phyloP scores from a whole-genome alignment of 257 asterid genomes.

The Ajuga chamaepitys region DNA sequence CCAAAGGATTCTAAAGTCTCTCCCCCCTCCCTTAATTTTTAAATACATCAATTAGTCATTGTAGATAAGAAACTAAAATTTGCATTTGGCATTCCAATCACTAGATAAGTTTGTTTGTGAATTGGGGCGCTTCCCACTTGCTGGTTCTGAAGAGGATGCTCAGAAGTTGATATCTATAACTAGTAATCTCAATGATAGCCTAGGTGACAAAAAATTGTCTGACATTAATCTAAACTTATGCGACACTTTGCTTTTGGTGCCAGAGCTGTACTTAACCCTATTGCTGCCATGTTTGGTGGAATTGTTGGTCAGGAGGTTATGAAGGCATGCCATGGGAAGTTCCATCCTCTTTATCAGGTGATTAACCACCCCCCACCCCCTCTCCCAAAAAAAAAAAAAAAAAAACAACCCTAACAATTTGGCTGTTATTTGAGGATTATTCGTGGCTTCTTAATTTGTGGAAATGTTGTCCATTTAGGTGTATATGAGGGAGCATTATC shows the following conservation, averaged over 20 bases:
- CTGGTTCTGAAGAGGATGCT: constrained; percentile 93
- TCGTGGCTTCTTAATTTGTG: too few species aligned
- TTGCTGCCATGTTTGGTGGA: constrained; percentile 99
- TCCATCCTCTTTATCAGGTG: constrained; percentile 92
- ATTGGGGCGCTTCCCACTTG: constrained; percentile 61
- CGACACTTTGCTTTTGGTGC: constrained; percentile 79
- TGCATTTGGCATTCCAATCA: constrained; percentile 88
- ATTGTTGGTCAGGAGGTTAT: constrained; percentile 94
- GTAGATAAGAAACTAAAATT: too few species aligned
- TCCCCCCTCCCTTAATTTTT: too few species aligned
- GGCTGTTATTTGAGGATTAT: too few species aligned
- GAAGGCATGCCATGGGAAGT: constrained; percentile 97
- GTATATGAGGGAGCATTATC: too few species aligned
- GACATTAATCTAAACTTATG: constrained; percentile 66
- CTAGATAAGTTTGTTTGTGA: constrained; percentile 65
- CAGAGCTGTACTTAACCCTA: constrained; percentile 84
- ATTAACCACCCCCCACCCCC: too few species aligned
- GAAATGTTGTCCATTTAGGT: too few species aligned
- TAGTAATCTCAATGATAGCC: constrained; percentile 46
- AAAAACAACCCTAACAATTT: too few species aligned
- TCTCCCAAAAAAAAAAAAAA: too few species aligned
- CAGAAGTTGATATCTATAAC: constrained; percentile 65
- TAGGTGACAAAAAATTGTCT: constrained; percentile 58
- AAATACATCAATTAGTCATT: too few species aligned
- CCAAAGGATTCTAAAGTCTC: too few species aligned